Evolutionary conservation across 208 protist species (phyloP), one percentile per base, ranked within the genome.

Genomic region (Herpetomonas tarakana): DNA sequence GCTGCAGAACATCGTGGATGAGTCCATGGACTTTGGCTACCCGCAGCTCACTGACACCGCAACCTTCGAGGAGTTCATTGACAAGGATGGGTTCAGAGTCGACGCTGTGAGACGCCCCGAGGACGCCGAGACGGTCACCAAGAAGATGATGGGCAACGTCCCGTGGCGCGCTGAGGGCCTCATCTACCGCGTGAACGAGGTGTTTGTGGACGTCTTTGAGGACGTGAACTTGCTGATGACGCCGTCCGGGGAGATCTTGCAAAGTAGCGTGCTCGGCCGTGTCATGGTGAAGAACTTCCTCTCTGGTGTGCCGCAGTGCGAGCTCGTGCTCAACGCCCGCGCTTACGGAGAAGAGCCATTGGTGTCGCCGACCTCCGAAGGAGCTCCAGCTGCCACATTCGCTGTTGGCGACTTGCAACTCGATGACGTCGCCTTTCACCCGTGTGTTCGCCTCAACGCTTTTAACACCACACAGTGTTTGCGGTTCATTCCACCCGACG

Each of bases 191-290:
- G 89, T 95, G 39, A 99, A 99, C 75, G 96, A 99, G 72, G 76
- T 99, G 21, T 99, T 99, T 71, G 84, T 99, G 29, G 98, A 99
- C 67, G 97, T 99, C 3, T 68, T 98, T 29, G 98, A 99, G 76
- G 77, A 93, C 39, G 90, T 99, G 21, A 98, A 98, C 69, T 69
- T 99, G 18, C 78, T 99, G 7, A 81, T 99, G 64, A 96, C 96
- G 0, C 57, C 74, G 26, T 81, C 92, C 16, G 97, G 95, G 18
- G 91, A 88, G 26, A 78, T 98, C 22, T 73, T 99, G 52, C 83
- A 96, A 61, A 86, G 86, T 28, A 94, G 98, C 58, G 97, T 99
- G 0, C 55, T 69, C 3, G 98, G 98, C 1, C 68, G 82, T 0
- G 85, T 99, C 2, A 65, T 97, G 39, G 96, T 99, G 78, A 98